Base-by-base conservation (phyloP, 306 rosid species). In the Cicer cuneatum region DNA sequence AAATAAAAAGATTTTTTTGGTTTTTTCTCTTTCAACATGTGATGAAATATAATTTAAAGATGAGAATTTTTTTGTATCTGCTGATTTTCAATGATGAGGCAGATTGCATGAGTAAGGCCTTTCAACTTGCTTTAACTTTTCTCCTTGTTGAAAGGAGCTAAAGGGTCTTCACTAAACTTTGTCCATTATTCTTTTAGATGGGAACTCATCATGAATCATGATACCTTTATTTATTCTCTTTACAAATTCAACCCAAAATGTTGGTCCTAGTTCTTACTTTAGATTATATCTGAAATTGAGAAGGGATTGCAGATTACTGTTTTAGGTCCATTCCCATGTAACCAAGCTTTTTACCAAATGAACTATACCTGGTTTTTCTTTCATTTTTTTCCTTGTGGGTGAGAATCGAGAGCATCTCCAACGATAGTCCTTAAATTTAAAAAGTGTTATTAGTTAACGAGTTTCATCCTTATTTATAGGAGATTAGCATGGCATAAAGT, bases 261-360 rank as follows among this genome's bases (percentile, higher is more conserved):
- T n/a, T 69, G 81, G 69, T 53, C 71, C 66, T 59, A 51, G 39
- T 59, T 53, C 40, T 65, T 52, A 66, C 84, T 48, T 75, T 60
- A 64, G 68, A 53, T 40, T 66, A 83, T 81, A 69, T 63, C 83
- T 78, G 88, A 68, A 78, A 60, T 72, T 69, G 56, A 63, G 80
- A 77, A 75, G 66, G 39, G 58, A 69, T 67, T 60, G 67, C 85
- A 84, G 89, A 61, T 74, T 74, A 74, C 91, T 86, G 80, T 80
- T 79, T 83, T 76, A 57, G 82, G 84, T 70, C 38, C 56, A 61
- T 69, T 81, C 78, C 79, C 74, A 82, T 71, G 85, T 71, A 78
- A 48, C 24, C 75, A 72, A 38, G 58, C 62, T 77, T 70, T 45
- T 76, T 74, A 60, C 86, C 70, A 77, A 82, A 66, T 61, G 54